Conservation (phyloP, 495 filamentous ascomycete genomes). For the Aspergillus cavernicola region DNA sequence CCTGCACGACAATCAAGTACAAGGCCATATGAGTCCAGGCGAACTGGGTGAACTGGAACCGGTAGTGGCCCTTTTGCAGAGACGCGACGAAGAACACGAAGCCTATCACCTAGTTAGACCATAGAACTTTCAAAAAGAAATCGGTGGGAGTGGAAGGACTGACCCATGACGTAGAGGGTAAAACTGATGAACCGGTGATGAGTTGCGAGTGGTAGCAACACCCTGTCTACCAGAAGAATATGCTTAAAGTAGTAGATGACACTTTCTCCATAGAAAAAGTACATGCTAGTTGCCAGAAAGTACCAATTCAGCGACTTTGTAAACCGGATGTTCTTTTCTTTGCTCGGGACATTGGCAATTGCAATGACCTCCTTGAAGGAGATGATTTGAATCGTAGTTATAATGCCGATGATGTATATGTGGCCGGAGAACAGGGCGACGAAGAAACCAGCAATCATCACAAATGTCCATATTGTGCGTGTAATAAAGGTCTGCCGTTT, state of each 20-base stretch:
- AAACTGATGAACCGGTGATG: constrained; percentile 99
- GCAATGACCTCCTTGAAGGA: constrained; percentile 99
- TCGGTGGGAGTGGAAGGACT: too few species aligned
- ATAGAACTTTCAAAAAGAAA: neutral
- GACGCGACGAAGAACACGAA: constrained; percentile 98
- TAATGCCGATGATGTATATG: constrained; percentile 90
- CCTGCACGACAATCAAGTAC: constrained; percentile 95
- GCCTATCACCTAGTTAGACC: constrained; percentile 47
- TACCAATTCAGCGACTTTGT: constrained; percentile 99
- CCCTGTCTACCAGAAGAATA: constrained; percentile 89
- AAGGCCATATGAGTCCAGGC: constrained; percentile 99
- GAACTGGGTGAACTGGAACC: constrained; percentile 98
- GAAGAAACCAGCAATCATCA: constrained; percentile 97
- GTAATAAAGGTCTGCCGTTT: constrained; percentile 98
- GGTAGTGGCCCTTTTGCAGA: constrained; percentile 93
- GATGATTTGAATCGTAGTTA: constrained; percentile 90
- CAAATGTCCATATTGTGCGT: constrained; percentile 93
- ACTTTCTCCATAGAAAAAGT: constrained; percentile 96
- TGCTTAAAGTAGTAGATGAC: constrained; percentile 99
- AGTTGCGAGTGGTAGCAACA: constrained; percentile 87
- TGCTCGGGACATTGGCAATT: constrained; percentile 90
- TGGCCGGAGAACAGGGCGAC: constrained; percentile 87
- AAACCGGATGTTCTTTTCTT: constrained; percentile 84
- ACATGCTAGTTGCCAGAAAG: constrained; percentile 97
- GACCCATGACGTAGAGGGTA: constrained; percentile 93